Evolutionary conservation across 495 filamentous ascomycete species (phyloP).

Genomic region (Baudoinia panamericana): DNA sequence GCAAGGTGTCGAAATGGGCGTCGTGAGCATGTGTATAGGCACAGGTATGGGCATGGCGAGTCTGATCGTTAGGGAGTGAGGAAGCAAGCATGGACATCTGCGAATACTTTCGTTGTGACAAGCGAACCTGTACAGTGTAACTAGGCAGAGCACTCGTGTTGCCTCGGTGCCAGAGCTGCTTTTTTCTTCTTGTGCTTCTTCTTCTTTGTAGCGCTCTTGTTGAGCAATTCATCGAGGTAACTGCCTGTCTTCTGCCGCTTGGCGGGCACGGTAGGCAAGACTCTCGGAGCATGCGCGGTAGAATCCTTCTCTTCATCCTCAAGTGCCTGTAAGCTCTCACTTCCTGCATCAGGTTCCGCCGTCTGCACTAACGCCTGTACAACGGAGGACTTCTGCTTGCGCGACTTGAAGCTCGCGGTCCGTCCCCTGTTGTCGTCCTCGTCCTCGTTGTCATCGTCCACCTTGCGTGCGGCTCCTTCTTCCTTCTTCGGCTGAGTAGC

Average conservation of each 20-base stretch:
- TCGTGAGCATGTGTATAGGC: conserved; percentile 34
- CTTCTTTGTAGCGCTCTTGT: conserved; percentile 32
- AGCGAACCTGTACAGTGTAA: not conserved
- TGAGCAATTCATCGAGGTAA: conserved; percentile 29
- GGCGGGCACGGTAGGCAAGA: not conserved
- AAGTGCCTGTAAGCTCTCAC: not conserved
- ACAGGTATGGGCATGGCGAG: conserved; percentile 37
- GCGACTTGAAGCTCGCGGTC: conserved; percentile 25
- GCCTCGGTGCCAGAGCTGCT: not conserved
- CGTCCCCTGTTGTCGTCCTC: conserved; percentile 27
- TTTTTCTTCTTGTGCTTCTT: conserved; percentile 23
- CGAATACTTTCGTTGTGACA: not conserved
- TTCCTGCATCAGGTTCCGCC: not conserved
- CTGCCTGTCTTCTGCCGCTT: conserved; percentile 22
- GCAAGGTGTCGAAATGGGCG: conserved; percentile 26
- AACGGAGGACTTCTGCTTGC: conserved; percentile 9
- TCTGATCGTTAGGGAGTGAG: conserved; percentile 32
- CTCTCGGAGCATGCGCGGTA: not conserved
- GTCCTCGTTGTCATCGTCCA: conserved; percentile 15
- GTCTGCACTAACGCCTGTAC: not conserved
- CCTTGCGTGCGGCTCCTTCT: conserved; percentile 11
- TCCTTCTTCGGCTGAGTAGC: conserved; percentile 7
- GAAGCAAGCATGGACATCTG: not conserved
- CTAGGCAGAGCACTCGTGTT: not conserved
- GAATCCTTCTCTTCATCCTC: not conserved